These are phyloP conservation scores for Oryza brachyantha DNA, from an alignment of 176 grass and related monocot species.

Conservation along the genomic window DNA sequence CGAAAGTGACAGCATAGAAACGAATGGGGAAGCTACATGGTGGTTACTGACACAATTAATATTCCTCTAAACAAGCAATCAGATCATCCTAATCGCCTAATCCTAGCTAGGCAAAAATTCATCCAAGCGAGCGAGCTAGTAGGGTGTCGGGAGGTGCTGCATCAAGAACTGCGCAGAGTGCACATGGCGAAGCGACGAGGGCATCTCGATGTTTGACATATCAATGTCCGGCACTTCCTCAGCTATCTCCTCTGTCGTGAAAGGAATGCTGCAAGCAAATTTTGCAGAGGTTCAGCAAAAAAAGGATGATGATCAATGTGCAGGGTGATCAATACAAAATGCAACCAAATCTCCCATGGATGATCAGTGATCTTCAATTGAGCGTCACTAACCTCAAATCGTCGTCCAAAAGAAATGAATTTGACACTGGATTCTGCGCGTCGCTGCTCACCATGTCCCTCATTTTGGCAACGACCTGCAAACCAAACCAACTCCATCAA, in stretches of 20 bases:
- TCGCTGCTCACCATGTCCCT: slow-evolving; percentile 81
- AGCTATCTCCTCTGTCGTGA: slow-evolving; percentile 78
- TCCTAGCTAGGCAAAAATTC: slow-evolving; percentile 15
- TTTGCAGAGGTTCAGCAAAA: not conserved
- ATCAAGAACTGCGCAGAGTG: slow-evolving; percentile 65
- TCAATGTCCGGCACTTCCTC: slow-evolving; percentile 67
- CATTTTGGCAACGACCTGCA: slow-evolving; percentile 76
- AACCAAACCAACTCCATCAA: not conserved
- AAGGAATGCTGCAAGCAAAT: slow-evolving; percentile 91
- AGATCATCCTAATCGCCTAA: not conserved
- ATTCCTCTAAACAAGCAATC: not conserved
- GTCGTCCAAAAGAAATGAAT: slow-evolving; percentile 91
- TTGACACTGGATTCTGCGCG: slow-evolving; percentile 65
- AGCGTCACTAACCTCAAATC: slow-evolving; percentile 82
- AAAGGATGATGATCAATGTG: not conserved
- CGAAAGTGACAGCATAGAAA: not conserved
- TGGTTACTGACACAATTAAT: slow-evolving; percentile 13
- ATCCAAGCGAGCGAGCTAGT: not conserved
- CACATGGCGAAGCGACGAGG: slow-evolving; percentile 53
- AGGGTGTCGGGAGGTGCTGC: slow-evolving; percentile 43
- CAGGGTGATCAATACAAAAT: not conserved
- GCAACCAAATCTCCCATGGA: not conserved
- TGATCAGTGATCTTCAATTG: too few species aligned
- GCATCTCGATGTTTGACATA: slow-evolving; percentile 58
- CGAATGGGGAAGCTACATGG: not conserved